These are phyloP conservation scores for Saccharomyces uvarum DNA, from an alignment of 1,139 yeast genomes.

Conservation along the genomic window DNA sequence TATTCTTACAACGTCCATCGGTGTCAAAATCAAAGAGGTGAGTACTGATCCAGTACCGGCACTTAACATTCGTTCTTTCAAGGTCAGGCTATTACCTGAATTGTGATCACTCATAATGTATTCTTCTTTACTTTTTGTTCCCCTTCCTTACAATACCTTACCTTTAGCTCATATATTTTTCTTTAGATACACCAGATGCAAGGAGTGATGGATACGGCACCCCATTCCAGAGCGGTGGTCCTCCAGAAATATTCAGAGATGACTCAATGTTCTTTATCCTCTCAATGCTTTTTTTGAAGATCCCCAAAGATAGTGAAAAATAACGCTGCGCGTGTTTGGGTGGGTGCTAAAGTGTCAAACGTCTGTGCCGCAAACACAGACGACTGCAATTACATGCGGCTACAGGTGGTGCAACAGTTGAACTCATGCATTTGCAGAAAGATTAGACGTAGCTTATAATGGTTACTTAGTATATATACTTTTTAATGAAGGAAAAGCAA, in stretches of 20 bases:
- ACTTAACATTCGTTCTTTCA: slow-evolving; percentile 61
- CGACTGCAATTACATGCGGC: not conserved
- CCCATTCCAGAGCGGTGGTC: not conserved
- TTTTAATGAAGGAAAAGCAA: not conserved
- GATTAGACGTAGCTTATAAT: not conserved
- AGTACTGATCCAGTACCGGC: slow-evolving; percentile 88
- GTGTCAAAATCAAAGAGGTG: slow-evolving; percentile 81
- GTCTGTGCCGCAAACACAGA: not conserved
- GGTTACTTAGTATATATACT: not conserved
- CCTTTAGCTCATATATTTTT: not conserved
- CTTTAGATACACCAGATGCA: not conserved
- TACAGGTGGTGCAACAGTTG: not conserved
- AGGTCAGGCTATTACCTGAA: slow-evolving; percentile 10
- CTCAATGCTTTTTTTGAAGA: not conserved
- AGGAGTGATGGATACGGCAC: not conserved
- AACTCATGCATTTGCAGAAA: not conserved
- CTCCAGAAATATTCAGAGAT: not conserved
- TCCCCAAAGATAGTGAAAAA: not conserved
- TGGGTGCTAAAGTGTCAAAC: not conserved
- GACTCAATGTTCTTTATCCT: not conserved
- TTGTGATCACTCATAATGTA: not conserved
- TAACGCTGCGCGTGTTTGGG: slow-evolving; percentile 1
- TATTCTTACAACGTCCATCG: slow-evolving; percentile 88
- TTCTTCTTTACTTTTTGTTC: not conserved
- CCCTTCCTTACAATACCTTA: not conserved